Conservation (phyloP, 139 green algal genomes). For the Chlamydomonas sphaeroides region DNA sequence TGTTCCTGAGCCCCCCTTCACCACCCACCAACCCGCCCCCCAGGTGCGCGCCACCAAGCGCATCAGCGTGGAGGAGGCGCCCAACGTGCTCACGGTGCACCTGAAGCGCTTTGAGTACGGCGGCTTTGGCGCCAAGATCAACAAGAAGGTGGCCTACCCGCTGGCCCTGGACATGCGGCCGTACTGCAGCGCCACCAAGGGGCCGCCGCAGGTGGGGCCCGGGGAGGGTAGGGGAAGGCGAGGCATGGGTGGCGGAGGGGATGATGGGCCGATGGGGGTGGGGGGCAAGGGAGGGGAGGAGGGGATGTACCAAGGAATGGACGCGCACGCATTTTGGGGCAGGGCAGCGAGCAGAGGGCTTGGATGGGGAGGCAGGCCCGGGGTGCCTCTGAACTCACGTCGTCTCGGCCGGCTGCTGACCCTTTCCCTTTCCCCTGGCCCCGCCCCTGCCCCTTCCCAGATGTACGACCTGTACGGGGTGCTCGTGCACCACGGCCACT, state of each 20-base stretch:
- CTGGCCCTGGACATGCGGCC: slow-evolving; percentile 80
- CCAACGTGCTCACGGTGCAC: slow-evolving; percentile 88
- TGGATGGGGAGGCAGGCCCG: no score
- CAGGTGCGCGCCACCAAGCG: slow-evolving; percentile 82
- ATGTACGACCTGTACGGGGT: slow-evolving; percentile 90
- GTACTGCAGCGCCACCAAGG: slow-evolving; percentile 65
- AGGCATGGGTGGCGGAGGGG: no score
- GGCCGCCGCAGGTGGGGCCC: neutral
- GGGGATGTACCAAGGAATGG: no score
- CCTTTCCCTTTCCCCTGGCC: no score
- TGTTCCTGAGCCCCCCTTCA: neutral
- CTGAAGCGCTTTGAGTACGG: slow-evolving; percentile 93
- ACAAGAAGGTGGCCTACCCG: slow-evolving; percentile 84
- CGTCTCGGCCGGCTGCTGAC: no score
- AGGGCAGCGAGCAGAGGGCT: no score
- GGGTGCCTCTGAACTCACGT: no score
- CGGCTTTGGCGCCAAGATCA: slow-evolving; percentile 79
- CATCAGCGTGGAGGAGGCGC: slow-evolving; percentile 82
- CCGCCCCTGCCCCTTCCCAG: slow-evolving; percentile 12
- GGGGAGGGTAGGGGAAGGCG: no score
- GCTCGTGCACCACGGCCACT: slow-evolving; percentile 90
- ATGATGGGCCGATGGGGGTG: no score
- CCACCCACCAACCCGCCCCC: neutral
- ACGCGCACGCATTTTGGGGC: no score
- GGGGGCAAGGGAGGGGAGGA: no score